Evolutionary conservation across 2,329 filamentous ascomycete genomes (phyloP).

Genomic region (Pseudocercospora pini-densiflorae): DNA sequence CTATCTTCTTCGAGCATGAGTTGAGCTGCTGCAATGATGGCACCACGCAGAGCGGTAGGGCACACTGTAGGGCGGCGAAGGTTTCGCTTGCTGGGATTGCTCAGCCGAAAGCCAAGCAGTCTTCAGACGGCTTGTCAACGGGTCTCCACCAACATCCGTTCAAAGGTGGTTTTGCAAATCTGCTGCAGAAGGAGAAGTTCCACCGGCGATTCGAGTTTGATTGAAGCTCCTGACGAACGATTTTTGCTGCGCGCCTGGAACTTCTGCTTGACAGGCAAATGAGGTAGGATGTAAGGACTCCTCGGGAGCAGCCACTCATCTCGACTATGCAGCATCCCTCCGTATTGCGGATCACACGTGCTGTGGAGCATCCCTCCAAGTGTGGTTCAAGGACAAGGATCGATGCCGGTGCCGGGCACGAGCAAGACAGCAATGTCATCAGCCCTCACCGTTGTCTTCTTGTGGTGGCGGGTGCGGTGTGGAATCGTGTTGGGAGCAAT

Average conservation of each 20-base stretch:
- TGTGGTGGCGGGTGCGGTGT: not conserved
- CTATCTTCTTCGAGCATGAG: not conserved
- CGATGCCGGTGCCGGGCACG: not conserved
- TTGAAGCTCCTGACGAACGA: not conserved
- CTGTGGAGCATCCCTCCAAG: not conserved
- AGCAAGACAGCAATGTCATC: not conserved
- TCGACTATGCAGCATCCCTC: not conserved
- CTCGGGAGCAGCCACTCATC: slow-evolving; percentile 1
- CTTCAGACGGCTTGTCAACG: not conserved
- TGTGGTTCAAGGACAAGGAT: too few species aligned
- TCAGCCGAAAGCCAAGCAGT: not conserved
- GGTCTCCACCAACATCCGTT: slow-evolving; percentile 4
- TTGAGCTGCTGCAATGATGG: not conserved
- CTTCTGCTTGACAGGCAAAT: not conserved
- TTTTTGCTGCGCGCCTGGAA: not conserved
- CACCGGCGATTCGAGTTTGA: not conserved
- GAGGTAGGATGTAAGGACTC: not conserved
- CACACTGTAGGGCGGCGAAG: not conserved
- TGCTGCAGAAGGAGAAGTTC: not conserved
- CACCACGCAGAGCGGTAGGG: not conserved
- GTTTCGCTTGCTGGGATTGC: not conserved
- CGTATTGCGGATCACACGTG: not conserved
- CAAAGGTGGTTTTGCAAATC: not conserved
- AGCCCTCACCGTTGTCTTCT: too few species aligned
- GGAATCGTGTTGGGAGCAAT: too few species aligned